Evolutionary conservation across 2,329 filamentous ascomycete species (phyloP).

Genomic region (Claviceps paspali): DNA sequence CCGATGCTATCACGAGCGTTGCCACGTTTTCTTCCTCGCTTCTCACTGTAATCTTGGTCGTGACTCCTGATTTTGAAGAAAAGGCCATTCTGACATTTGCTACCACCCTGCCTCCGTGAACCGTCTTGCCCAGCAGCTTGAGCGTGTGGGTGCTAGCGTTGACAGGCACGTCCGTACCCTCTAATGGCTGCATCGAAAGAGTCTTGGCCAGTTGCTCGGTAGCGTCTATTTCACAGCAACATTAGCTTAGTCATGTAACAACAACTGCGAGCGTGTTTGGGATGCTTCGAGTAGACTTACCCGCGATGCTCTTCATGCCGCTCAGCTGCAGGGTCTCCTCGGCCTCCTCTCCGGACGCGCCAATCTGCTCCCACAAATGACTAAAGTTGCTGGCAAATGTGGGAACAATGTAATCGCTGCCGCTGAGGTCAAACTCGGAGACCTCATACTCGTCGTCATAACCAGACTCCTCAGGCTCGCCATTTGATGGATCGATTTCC

Average conservation of each 20-base stretch:
- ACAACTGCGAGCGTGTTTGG: background rate
- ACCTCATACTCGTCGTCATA: slow-evolving; percentile 98
- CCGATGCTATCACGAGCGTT: slow-evolving; percentile 65
- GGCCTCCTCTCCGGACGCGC: slow-evolving; percentile 74
- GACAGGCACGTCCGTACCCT: slow-evolving; percentile 82
- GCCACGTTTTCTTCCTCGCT: slow-evolving; percentile 90
- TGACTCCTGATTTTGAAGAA: slow-evolving; percentile 82
- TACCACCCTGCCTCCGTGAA: slow-evolving; percentile 77
- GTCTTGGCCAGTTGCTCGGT: slow-evolving; percentile 79
- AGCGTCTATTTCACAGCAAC: slow-evolving; percentile 48
- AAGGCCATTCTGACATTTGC: slow-evolving; percentile 85
- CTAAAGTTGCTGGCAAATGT: slow-evolving; percentile 91
- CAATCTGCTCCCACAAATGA: slow-evolving; percentile 88
- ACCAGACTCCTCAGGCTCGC: slow-evolving; percentile 77
- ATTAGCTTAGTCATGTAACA: slow-evolving; percentile 10
- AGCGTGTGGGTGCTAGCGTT: slow-evolving; percentile 85
- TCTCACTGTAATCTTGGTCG: slow-evolving; percentile 85
- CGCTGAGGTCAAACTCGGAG: slow-evolving; percentile 77
- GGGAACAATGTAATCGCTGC: slow-evolving; percentile 87
- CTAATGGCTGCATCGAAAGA: slow-evolving; percentile 81
- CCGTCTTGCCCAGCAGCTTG: slow-evolving; percentile 91
- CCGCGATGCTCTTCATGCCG: slow-evolving; percentile 80
- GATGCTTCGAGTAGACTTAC: slow-evolving; percentile 34
- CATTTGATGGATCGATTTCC: slow-evolving; percentile 90
- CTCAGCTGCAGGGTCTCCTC: slow-evolving; percentile 82